Evolutionary conservation across 768 basidiomycete species (phyloP), one percentile per base, ranked within the genome.

Genomic region (Suillus hirtellus): DNA sequence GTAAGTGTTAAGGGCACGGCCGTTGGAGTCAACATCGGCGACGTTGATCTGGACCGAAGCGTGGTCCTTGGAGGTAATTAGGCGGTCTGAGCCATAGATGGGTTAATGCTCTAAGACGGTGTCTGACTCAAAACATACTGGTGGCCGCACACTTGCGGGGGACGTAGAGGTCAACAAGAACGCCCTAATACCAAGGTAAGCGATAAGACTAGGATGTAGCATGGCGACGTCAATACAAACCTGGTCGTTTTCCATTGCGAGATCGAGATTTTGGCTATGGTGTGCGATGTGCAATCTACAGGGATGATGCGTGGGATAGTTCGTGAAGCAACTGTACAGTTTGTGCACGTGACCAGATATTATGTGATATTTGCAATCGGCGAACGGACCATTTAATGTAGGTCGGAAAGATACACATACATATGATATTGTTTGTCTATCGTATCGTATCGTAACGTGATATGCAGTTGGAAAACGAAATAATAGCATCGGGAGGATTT

Each of bases 131-230:
- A 64, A 64, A 87, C 93, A 76, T 75, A 97, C 95, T 96, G 71
- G 95, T 96, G 61, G 96, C 95, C 76, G 95, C 88, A 79, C 97
- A 99, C 81, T 99, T 99, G 86, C 97, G 93, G 80, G 97, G 97
- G 75, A 99, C 96, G 84, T 99, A 99, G 81, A 99, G 95, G 86
- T 99, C 97, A 76, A 99, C 97, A 78, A 99, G 96, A 77, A 93
- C 84, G 81, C 97, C 96, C 93, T 97, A 66, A 46, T 68, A 63
- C 43, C 34, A 35, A 43, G 60, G 49, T 17, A 59, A 60, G 21
- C 7, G 11, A 14, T 35, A 9, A 56, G 34, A 60, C 31, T 24
- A 1, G 15, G 46, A 60, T 27, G 19, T 8, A 3, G 1, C 14
- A 15, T 47, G 21, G 21, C 53, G 15, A 35, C 19, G 5, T 17